phyloP scores from a whole-genome alignment of 805 yeast species.

The Kuraishia capsulata region DNA sequence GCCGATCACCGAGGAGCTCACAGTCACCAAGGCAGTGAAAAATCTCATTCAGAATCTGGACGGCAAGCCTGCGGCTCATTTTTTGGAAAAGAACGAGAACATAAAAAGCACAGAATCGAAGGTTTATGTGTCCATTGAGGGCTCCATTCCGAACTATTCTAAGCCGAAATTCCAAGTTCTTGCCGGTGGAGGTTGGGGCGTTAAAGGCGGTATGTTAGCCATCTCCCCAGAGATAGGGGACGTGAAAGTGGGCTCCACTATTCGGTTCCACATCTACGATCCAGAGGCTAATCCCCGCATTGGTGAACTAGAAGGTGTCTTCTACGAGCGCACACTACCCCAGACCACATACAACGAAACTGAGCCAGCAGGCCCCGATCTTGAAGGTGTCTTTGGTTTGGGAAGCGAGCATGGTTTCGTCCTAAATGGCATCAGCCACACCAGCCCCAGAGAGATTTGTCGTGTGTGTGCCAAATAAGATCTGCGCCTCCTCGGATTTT shows the following conservation, averaged over 20 bases:
- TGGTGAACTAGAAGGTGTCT: neutral
- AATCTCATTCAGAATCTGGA: constrained; percentile 54
- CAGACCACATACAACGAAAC: neutral
- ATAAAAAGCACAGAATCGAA: constrained; percentile 35
- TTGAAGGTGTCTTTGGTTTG: neutral
- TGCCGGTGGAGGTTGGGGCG: constrained; percentile 75
- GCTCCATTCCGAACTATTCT: constrained; percentile 5
- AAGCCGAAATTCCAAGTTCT: constrained; percentile 38
- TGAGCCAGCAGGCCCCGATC: neutral
- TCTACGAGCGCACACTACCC: constrained; percentile 1
- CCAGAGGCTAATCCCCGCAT: neutral
- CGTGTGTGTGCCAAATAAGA: constrained; percentile 2
- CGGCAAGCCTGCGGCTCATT: constrained; percentile 45
- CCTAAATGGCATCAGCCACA: constrained; percentile 21
- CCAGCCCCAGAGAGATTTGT: constrained; percentile 19
- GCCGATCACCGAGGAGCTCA: constrained; percentile 14
- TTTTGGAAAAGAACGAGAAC: constrained; percentile 33
- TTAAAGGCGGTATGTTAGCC: constrained; percentile 56
- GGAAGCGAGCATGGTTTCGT: constrained; percentile 4
- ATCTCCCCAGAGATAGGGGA: constrained; percentile 47
- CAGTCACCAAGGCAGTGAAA: constrained; percentile 41
- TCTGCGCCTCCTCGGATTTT: neutral
- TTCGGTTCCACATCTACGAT: constrained; percentile 24
- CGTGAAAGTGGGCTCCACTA: constrained; percentile 31
- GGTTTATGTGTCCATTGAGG: constrained; percentile 22